Percentiles rank a stretch among this genome's conserved stretches.
Evolutionary conservation across 1,284 basidiomycete species (phyloP).

Genomic region (Meira nashicola): DNA sequence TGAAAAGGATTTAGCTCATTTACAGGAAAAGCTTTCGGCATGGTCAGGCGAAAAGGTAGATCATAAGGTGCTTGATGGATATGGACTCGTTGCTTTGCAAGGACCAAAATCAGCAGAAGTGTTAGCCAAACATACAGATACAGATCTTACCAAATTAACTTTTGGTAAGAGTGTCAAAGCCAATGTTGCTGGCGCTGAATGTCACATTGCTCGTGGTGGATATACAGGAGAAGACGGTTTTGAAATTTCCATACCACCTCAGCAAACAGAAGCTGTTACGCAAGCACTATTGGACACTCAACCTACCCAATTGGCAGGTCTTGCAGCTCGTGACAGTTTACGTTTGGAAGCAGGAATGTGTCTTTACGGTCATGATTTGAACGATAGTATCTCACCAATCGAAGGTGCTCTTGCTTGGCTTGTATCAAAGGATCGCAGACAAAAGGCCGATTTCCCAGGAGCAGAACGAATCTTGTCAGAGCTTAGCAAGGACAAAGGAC

Average conservation of each 20-base stretch:
- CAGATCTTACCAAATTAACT: slow-evolving; percentile 60
- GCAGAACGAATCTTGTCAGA: slow-evolving; percentile 72
- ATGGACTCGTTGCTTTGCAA: slow-evolving; percentile 86
- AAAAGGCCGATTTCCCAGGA: slow-evolving; percentile 70
- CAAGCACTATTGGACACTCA: slow-evolving; percentile 63
- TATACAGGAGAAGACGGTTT: slow-evolving; percentile 99
- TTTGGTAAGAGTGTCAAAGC: slow-evolving; percentile 46
- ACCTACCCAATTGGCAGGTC: slow-evolving; percentile 75
- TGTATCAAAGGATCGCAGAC: slow-evolving; percentile 79
- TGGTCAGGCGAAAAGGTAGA: slow-evolving; percentile 64
- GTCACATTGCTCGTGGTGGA: slow-evolving; percentile 87
- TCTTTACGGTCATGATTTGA: slow-evolving; percentile 87
- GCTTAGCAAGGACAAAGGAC: slow-evolving; percentile 63
- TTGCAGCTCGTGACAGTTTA: slow-evolving; percentile 87
- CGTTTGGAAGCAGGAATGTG: slow-evolving; percentile 97
- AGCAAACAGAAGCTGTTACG: slow-evolving; percentile 68
- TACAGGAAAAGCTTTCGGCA: slow-evolving; percentile 62
- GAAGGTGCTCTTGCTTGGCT: slow-evolving; percentile 86
- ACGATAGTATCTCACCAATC: slow-evolving; percentile 78
- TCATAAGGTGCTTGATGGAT: slow-evolving; percentile 74
- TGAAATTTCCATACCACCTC: slow-evolving; percentile 87
- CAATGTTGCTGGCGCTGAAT: slow-evolving; percentile 63
- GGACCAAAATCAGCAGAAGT: slow-evolving; percentile 73
- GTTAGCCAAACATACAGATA: slow-evolving; percentile 65
- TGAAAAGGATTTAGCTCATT: slow-evolving; percentile 74